Evolutionary conservation across 2,329 filamentous ascomycete genomes (phyloP).

Genomic region (Pseudonectria buxi): DNA sequence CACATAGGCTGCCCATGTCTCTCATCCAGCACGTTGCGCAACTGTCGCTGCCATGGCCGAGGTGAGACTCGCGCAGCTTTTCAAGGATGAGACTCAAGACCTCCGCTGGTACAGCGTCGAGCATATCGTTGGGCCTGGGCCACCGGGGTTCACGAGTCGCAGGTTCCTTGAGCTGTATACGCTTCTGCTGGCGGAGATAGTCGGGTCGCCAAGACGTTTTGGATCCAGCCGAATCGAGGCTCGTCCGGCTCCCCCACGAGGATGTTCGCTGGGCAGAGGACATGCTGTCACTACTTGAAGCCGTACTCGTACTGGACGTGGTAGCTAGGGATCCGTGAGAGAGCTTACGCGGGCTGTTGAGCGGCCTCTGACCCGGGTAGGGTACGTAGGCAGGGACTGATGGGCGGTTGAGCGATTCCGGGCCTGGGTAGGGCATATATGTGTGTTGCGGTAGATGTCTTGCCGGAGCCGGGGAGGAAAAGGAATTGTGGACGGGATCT

Average conservation of each 20-base stretch:
- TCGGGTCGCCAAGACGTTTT: slow-evolving; percentile 13
- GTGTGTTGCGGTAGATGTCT: slow-evolving; percentile 7
- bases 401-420: slow-evolving; percentile 21
- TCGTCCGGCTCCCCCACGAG: slow-evolving; percentile 32
- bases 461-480: too few relatives aligned
- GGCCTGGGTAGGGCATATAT: slow-evolving; percentile 26
- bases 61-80: slow-evolving; percentile 45
- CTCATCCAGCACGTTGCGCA: slow-evolving; percentile 62
- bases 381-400: background rate
- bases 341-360: slow-evolving; percentile 33
- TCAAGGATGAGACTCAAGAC: slow-evolving; percentile 51
- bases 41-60: slow-evolving; percentile 40
- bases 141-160: slow-evolving; percentile 19
- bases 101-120: slow-evolving; percentile 51
- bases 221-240: slow-evolving; percentile 35
- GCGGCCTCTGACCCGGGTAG: slow-evolving; percentile 13
- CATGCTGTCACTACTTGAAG: slow-evolving; percentile 20
- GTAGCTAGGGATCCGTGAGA: slow-evolving; percentile 23
- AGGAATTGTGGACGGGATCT: slow-evolving; percentile 8
- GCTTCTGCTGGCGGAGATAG: slow-evolving; percentile 16
- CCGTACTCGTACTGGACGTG: slow-evolving; percentile 22
- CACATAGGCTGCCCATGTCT: slow-evolving; percentile 45
- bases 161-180: slow-evolving; percentile 15
- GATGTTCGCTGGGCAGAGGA: slow-evolving; percentile 20
- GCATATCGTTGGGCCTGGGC: slow-evolving; percentile 43